Base-by-base conservation (phyloP, 768 basidiomycete genomes). In the Suillus cothurnatus region DNA sequence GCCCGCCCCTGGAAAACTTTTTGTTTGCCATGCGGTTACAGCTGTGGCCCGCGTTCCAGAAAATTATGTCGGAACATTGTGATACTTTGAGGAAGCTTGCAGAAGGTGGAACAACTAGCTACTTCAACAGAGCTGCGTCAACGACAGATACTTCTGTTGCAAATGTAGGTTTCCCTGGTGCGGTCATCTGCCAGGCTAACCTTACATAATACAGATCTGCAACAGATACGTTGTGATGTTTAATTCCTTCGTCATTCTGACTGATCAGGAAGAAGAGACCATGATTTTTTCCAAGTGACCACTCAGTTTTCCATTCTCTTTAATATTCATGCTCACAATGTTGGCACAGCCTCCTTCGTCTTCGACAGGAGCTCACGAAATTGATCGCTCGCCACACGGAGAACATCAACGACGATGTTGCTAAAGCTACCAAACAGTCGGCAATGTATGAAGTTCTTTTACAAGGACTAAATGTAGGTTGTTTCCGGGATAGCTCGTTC, bases 1-100 rank as follows among this genome's bases (percentile, higher is more conserved):
- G 92, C 70, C 80, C 88, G 7, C 93, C 95, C 17, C 83, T 95
- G 26, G 93, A 96, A 70, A 84, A 86, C 9, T 95, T 90, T 75
- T 82, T 96, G 60, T 92, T 95, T 74, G 82, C 85, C 2, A 82
- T 95, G 52, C 89, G 94, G 26, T 78, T 99, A 62, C 85, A 89
- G 69, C 87, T 99, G 83, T 99, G 95, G 94, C 97, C 97, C 2
- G 81, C 91, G 6, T 99, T 97, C 77, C 92, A 96, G 73, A 96
- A 92, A 71, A 85, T 85, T 36, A 92, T 98, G 88, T 86, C 90
- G 28, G 88, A 90, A 23, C 88, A 99, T 68, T 81, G 91, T 53
- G 94, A 96, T 17, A 84, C 88, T 34, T 77, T 99, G 66, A 95
- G 91, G 75, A 92, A 87, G 73, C 76, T 95, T 31, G 91, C 92